These are phyloP conservation scores for maize (Zea mays) DNA, from an alignment of 176 grass and related monocot species.

Conservation along the genomic window DNA sequence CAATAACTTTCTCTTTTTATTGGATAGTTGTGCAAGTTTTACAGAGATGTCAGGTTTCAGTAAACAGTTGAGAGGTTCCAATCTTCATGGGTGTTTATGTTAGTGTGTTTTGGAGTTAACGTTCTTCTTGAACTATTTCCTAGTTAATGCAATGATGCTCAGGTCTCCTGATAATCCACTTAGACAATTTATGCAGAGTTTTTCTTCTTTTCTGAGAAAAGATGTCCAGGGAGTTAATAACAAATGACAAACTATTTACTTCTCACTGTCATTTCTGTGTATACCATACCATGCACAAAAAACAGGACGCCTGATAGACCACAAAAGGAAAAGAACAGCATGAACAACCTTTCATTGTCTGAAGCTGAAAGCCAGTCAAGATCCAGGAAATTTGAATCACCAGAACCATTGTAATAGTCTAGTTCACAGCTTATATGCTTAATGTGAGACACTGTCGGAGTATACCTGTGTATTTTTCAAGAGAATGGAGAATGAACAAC, in stretches of 20 bases:
- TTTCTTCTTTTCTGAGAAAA: neutral
- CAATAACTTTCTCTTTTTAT: neutral
- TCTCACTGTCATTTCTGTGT: conserved; percentile 16
- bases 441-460: conserved; percentile 36
- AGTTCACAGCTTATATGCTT: conserved; percentile 47
- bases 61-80: neutral
- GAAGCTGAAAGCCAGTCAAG: conserved; percentile 61
- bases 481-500: conserved; percentile 26
- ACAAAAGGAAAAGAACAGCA: conserved; percentile 21
- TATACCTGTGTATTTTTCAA: conserved; percentile 47
- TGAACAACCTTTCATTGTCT: conserved; percentile 55
- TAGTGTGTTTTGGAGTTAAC: neutral
- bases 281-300: neutral
- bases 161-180: conserved; percentile 4
- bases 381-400: conserved; percentile 66
- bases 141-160: neutral
- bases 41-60: conserved; percentile 16
- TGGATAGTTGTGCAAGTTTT: no score
- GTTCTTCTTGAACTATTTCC: neutral
- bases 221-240: conserved; percentile 14
- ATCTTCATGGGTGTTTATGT: neutral
- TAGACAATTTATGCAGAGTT: neutral
- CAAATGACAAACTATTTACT: neutral
- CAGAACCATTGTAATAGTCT: conserved; percentile 47
- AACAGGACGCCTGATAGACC: conserved; percentile 14